Conservation (phyloP, 495 filamentous ascomycete genomes). For the Xylaria intraflava region DNA sequence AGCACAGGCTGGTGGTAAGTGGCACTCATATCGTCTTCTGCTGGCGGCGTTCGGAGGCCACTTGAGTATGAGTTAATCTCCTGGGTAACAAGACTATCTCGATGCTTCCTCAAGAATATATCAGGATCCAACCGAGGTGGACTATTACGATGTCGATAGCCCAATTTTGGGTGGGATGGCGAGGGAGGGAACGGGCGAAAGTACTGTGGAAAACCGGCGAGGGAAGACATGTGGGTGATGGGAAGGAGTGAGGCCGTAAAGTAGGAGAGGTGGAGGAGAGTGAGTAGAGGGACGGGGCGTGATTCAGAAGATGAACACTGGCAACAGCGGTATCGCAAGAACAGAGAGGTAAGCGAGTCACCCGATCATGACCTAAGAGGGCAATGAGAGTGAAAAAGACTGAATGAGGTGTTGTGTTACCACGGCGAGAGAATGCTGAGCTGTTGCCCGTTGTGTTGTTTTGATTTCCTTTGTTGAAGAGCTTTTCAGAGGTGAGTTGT, state of each 20-base stretch:
- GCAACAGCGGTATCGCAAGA: not conserved
- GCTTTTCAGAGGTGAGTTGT: not conserved
- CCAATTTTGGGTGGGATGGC: slow-evolving; percentile 10
- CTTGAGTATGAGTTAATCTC: slow-evolving; percentile 14
- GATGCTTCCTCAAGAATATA: slow-evolving; percentile 5
- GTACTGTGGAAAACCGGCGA: slow-evolving; percentile 14
- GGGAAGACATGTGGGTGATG: slow-evolving; percentile 28
- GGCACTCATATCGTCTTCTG: slow-evolving; percentile 43
- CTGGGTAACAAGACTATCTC: slow-evolving; percentile 5
- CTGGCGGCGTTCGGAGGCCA: slow-evolving; percentile 46
- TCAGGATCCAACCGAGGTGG: slow-evolving; percentile 2
- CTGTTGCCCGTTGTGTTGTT: not conserved
- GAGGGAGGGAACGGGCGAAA: slow-evolving; percentile 22
- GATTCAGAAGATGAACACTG: slow-evolving; percentile 1
- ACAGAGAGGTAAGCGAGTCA: not conserved
- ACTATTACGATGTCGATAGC: slow-evolving; percentile 7
- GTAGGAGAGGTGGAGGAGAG: not conserved
- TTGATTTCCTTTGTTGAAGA: not conserved
- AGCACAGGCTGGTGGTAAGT: slow-evolving; percentile 40
- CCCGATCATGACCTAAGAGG: not conserved
- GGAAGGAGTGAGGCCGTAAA: not conserved
- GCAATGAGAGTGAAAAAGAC: not conserved
- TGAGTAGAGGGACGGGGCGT: not conserved
- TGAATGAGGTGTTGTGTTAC: not conserved
- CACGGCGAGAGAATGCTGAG: not conserved